Conservation (phyloP, 2,329 filamentous ascomycete species). For the Phaeoacremonium minimum region DNA sequence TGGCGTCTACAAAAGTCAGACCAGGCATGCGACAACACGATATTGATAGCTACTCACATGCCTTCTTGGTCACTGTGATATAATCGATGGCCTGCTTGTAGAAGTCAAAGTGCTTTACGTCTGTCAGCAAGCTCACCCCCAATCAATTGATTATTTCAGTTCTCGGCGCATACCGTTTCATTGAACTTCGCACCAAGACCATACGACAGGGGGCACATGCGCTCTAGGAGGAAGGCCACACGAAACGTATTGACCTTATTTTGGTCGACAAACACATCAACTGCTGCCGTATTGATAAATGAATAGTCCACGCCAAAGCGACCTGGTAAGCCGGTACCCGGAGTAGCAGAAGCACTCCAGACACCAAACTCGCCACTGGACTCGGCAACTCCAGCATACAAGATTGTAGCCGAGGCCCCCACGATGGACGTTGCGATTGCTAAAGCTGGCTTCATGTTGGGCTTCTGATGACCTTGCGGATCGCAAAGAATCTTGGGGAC, state of each 20-base stretch:
- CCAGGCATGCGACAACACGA: background rate
- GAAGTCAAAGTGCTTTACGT: slow-evolving; percentile 29
- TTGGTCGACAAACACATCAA: slow-evolving; percentile 40
- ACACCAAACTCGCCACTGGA: slow-evolving; percentile 42
- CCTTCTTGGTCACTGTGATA: slow-evolving; percentile 43
- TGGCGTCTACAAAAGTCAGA: slow-evolving; percentile 24
- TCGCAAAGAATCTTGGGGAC: no score
- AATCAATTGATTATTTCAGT: no score
- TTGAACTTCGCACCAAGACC: slow-evolving; percentile 44
- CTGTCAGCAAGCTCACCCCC: background rate
- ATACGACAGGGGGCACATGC: slow-evolving; percentile 40
- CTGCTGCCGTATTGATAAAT: slow-evolving; percentile 39
- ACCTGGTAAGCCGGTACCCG: slow-evolving; percentile 41
- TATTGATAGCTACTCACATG: slow-evolving; percentile 15
- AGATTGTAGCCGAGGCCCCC: slow-evolving; percentile 34
- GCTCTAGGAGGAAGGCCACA: slow-evolving; percentile 44
- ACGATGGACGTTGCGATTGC: slow-evolving; percentile 12
- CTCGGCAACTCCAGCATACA: slow-evolving; percentile 42
- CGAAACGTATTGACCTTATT: slow-evolving; percentile 43
- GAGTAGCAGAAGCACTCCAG: slow-evolving; percentile 26
- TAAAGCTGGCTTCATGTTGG: slow-evolving; percentile 17
- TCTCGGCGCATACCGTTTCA: slow-evolving; percentile 32
- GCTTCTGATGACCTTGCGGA: no score
- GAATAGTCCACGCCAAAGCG: slow-evolving; percentile 43
- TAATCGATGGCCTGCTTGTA: slow-evolving; percentile 44